phyloP scores from a whole-genome alignment of 176 grass and related monocot genomes.

The Carex myosuroides region DNA sequence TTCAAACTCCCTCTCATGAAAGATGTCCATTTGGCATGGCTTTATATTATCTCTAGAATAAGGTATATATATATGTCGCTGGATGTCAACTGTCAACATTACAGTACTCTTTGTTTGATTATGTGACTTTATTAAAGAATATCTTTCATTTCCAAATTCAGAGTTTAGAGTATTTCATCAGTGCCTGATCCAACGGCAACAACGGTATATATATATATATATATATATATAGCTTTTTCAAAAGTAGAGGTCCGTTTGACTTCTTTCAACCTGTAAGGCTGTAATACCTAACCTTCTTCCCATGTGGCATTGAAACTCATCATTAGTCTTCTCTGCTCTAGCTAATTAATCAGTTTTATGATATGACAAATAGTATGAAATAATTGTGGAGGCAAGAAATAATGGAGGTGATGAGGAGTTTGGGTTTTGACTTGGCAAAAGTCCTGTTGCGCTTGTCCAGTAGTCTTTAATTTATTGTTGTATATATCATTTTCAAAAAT shows the following conservation, averaged over 20 bases:
- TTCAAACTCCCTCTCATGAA: background rate
- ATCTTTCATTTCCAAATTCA: too few species aligned
- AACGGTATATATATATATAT: background rate
- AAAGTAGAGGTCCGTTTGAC: conserved; percentile 12
- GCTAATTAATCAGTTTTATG: background rate
- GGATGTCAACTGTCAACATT: too few species aligned
- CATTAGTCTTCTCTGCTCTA: background rate
- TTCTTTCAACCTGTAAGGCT: background rate
- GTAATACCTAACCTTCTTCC: background rate
- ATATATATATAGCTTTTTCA: background rate
- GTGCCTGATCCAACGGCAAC: background rate
- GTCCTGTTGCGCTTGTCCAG: background rate
- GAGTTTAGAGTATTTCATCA: background rate
- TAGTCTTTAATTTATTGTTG: background rate
- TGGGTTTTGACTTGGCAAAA: conserved; percentile 19
- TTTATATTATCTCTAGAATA: background rate
- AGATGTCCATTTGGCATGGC: background rate
- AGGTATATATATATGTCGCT: background rate
- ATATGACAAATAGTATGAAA: too few species aligned
- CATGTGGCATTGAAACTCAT: conserved; percentile 1
- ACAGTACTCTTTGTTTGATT: too few species aligned
- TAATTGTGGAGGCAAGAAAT: background rate
- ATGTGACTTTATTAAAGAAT: too few species aligned
- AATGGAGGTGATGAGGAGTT: background rate
- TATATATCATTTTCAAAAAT: conserved; percentile 12